phyloP scores from a whole-genome alignment of 108 stramenopile genomes.

The Cylindrotheca closterium region DNA sequence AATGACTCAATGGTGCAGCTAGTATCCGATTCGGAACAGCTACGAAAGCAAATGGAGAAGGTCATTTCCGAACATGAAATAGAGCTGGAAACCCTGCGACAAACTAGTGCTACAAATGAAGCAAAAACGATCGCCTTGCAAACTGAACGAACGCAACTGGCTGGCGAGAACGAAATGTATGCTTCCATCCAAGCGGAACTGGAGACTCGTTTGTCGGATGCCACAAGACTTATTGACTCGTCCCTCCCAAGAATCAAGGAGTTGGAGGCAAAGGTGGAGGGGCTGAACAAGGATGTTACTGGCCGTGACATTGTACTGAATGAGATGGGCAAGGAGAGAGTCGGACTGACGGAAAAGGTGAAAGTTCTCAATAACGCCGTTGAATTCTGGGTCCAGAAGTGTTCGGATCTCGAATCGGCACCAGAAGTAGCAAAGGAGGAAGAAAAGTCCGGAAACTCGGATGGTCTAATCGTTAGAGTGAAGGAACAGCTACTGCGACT shows the following conservation, averaged over 20 bases:
- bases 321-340: neutral
- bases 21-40: neutral
- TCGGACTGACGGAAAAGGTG: neutral
- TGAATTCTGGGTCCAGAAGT: neutral
- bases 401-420: neutral
- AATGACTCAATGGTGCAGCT: neutral
- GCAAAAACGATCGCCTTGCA: neutral
- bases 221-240: neutral
- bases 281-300: neutral
- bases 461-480: neutral
- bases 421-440: conserved; percentile 17
- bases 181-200: neutral
- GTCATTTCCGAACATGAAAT: neutral
- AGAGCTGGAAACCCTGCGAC: neutral
- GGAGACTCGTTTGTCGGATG: neutral
- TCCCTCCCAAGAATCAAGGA: neutral
- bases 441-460: conserved; percentile 7
- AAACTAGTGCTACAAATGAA: neutral
- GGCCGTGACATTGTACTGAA: neutral
- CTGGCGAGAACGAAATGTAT: neutral
- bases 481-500: neutral
- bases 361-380: neutral
- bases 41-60: neutral
- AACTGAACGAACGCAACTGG: neutral
- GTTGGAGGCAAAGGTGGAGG: neutral